A percentile compares a stretch with the other conserved stretches of the same genome.
Conservation (phyloP, 2,329 filamentous ascomycete genomes). For the Purpureocillium takamizusanense region DNA sequence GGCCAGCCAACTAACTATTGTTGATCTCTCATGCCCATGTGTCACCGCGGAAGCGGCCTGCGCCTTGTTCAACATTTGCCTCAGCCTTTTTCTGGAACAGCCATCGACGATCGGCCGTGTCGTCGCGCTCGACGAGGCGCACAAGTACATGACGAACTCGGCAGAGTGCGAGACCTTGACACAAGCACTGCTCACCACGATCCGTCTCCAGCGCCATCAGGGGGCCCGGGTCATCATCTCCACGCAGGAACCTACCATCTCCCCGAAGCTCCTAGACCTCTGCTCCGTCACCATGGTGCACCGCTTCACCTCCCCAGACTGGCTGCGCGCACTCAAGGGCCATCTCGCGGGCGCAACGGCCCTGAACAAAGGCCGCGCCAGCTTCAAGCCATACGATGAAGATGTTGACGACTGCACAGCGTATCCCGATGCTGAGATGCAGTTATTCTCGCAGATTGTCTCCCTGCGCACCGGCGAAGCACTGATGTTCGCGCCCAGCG, state of each 20-base stretch:
- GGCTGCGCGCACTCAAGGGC: slow-evolving; percentile 36
- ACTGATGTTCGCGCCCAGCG: slow-evolving; percentile 36
- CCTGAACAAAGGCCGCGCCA: neutral
- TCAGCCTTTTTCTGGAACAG: slow-evolving; percentile 56
- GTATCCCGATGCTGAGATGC: slow-evolving; percentile 3
- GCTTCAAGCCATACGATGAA: neutral
- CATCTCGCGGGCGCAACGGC: slow-evolving; percentile 33
- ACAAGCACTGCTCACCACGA: slow-evolving; percentile 48
- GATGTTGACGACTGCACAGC: neutral
- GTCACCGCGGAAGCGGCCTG: slow-evolving; percentile 59
- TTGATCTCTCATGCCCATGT: slow-evolving; percentile 68
- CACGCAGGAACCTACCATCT: slow-evolving; percentile 70
- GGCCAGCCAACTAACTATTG: slow-evolving; percentile 26
- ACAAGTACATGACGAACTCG: slow-evolving; percentile 60
- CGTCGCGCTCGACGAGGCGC: slow-evolving; percentile 67
- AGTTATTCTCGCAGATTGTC: slow-evolving; percentile 33
- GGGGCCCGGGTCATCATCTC: slow-evolving; percentile 60
- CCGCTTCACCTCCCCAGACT: slow-evolving; percentile 58
- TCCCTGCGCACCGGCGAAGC: slow-evolving; percentile 33
- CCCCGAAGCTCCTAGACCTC: slow-evolving; percentile 58
- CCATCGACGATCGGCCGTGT: slow-evolving; percentile 39
- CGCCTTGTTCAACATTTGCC: slow-evolving; percentile 61
- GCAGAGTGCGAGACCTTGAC: slow-evolving; percentile 50
- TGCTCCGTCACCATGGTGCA: slow-evolving; percentile 67
- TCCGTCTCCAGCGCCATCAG: slow-evolving; percentile 63